Percentiles rank a stretch among this genome's conserved stretches.
Evolutionary conservation across 305 asterid species (phyloP).

Genomic region (Fraxinus sp.): DNA sequence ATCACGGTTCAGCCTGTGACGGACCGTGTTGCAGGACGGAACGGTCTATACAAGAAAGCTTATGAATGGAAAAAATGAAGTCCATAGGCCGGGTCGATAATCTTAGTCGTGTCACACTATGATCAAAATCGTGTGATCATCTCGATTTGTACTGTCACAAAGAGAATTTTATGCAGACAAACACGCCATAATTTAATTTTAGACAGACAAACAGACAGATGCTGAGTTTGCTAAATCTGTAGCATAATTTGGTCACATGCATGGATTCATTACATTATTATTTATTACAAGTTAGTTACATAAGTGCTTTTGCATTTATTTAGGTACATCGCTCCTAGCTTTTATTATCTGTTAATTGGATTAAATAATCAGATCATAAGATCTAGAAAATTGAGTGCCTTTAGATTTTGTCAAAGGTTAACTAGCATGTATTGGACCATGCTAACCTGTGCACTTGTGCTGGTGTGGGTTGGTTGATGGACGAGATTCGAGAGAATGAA

Average conservation of each 20-base stretch:
- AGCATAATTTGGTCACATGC: slow-evolving; percentile 20
- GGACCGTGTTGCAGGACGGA: background rate
- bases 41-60: background rate
- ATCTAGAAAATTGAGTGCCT: background rate
- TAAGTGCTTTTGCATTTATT: slow-evolving; percentile 2
- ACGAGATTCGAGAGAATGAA: background rate
- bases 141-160: background rate
- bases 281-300: background rate
- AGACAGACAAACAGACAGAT: background rate
- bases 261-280: background rate
- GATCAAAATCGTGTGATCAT: background rate
- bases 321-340: slow-evolving; percentile 5
- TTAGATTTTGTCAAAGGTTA: background rate
- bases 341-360: background rate
- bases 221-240: background rate
- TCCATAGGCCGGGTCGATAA: background rate
- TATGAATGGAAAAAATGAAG: background rate
- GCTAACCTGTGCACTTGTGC: background rate
- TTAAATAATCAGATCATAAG: background rate
- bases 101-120: background rate
- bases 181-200: background rate
- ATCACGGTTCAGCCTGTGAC: background rate
- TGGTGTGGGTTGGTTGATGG: background rate
- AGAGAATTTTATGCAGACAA: background rate
- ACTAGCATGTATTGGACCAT: background rate